These are phyloP conservation scores for Nothophytophthora sp. DNA, from an alignment of 352 stramenopile species.

Conservation along the genomic window DNA sequence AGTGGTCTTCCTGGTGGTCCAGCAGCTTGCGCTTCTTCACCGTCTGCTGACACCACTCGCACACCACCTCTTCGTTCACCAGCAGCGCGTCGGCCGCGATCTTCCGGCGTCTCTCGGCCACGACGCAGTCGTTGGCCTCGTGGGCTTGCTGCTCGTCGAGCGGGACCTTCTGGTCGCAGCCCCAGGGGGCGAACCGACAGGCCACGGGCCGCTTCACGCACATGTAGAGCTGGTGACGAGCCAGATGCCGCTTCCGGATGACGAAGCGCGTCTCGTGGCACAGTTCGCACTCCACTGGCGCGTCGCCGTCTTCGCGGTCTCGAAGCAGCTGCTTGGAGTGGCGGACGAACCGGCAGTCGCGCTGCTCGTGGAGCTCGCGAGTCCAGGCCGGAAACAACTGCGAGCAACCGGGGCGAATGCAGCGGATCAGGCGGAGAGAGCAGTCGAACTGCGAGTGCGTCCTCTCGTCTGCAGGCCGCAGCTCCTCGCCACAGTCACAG, in stretches of 20 bases:
- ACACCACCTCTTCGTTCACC: constrained; percentile 56
- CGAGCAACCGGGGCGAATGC: constrained; percentile 43
- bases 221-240: constrained; percentile 41
- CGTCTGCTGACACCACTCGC: constrained; percentile 63
- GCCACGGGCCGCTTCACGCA: constrained; percentile 49
- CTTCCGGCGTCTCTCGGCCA: constrained; percentile 35
- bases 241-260: constrained; percentile 37
- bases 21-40: constrained; percentile 71
- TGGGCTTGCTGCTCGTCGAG: constrained; percentile 38
- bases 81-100: constrained; percentile 39
- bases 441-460: constrained; percentile 44
- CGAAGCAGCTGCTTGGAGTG: constrained; percentile 46
- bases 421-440: constrained; percentile 39
- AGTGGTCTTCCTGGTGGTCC: constrained; percentile 81
- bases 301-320: constrained; percentile 38
- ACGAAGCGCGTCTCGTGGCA: constrained; percentile 36
- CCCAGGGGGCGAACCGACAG: constrained; percentile 53
- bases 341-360: constrained; percentile 28
- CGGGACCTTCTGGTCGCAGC: constrained; percentile 43
- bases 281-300: constrained; percentile 33
- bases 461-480: constrained; percentile 29
- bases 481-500: constrained; percentile 60
- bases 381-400: constrained; percentile 30
- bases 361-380: constrained; percentile 37
- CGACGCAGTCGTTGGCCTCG: constrained; percentile 42